Percentiles rank a stretch among this genome's conserved stretches.
phyloP scores from a whole-genome alignment of 2,329 filamentous ascomycete genomes.

The Aureobasidium namibiae region DNA sequence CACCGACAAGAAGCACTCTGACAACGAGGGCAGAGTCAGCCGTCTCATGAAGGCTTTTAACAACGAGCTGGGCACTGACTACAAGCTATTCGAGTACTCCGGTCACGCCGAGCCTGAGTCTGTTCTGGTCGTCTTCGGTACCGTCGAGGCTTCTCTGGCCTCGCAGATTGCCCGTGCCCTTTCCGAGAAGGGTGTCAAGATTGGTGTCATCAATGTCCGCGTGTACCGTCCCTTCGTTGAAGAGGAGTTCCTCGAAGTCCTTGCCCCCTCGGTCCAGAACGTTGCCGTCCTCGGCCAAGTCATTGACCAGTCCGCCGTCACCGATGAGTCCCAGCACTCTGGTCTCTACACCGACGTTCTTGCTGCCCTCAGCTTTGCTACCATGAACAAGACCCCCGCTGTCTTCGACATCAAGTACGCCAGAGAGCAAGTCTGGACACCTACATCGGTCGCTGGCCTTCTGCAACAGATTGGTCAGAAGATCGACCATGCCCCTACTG shows the following conservation, averaged over 20 bases:
- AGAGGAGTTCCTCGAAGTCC: slow-evolving; percentile 76
- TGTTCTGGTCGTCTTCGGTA: slow-evolving; percentile 88
- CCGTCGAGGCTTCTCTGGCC: slow-evolving; percentile 77
- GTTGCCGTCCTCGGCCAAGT: slow-evolving; percentile 90
- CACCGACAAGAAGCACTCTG: slow-evolving; percentile 60
- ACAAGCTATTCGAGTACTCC: slow-evolving; percentile 87
- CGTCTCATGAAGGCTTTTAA: slow-evolving; percentile 71
- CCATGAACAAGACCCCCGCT: slow-evolving; percentile 52
- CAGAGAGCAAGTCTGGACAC: slow-evolving; percentile 58
- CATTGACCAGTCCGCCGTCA: slow-evolving; percentile 59
- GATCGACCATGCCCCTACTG: slow-evolving; percentile 26
- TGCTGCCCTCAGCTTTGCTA: slow-evolving; percentile 72
- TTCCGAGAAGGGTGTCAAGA: slow-evolving; percentile 62
- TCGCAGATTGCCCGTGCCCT: slow-evolving; percentile 71
- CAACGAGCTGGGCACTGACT: slow-evolving; percentile 85
- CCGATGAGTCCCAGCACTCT: slow-evolving; percentile 72
- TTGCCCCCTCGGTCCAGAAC: slow-evolving; percentile 66
- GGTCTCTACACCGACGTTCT: slow-evolving; percentile 86
- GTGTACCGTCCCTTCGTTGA: slow-evolving; percentile 94
- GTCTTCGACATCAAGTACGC: slow-evolving; percentile 88
- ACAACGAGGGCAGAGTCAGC: slow-evolving; percentile 62
- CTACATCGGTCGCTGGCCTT: slow-evolving; percentile 42
- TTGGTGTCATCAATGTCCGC: slow-evolving; percentile 85
- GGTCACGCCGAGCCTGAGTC: slow-evolving; percentile 72
- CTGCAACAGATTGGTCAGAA: slow-evolving; percentile 40